These are phyloP conservation scores for Trichoderma oligosporum DNA, from an alignment of 2,329 filamentous ascomycete genomes.

Conservation along the genomic window DNA sequence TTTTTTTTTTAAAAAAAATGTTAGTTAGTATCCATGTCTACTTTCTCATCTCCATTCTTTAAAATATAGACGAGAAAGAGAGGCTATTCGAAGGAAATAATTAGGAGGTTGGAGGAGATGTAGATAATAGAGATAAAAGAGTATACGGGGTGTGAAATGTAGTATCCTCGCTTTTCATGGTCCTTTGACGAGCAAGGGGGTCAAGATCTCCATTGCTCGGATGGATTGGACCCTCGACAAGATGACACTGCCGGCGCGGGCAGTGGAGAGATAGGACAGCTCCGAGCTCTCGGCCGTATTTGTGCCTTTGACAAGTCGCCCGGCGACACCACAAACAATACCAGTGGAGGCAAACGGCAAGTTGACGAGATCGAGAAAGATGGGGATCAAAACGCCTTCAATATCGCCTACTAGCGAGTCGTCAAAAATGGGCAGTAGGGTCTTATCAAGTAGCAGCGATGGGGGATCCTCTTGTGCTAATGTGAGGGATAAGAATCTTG, in stretches of 20 bases:
- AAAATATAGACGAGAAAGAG: neutral
- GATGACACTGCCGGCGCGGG: conserved; percentile 83
- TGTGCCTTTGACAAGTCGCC: conserved; percentile 72
- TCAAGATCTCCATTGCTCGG: conserved; percentile 69
- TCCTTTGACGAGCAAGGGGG: conserved; percentile 44
- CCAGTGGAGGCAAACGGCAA: conserved; percentile 85
- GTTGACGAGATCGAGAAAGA: conserved; percentile 78
- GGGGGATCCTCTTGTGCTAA: conserved; percentile 70
- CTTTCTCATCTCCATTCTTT: neutral
- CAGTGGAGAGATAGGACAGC: conserved; percentile 87
- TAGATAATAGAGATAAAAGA: neutral
- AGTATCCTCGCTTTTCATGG: conserved; percentile 12
- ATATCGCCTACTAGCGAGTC: conserved; percentile 73
- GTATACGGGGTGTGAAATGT: neutral
- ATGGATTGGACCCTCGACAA: conserved; percentile 69
- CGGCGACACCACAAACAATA: conserved; percentile 91
- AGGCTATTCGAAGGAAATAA: no score
- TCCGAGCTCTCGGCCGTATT: conserved; percentile 58
- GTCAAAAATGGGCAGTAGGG: conserved; percentile 61
- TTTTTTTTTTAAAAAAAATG: neutral
- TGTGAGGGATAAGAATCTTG: conserved; percentile 69
- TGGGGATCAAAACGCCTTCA: conserved; percentile 71
- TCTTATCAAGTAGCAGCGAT: conserved; percentile 68
- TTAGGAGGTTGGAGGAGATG: no score
- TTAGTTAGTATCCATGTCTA: no score